Percentiles rank a stretch among this genome's conserved stretches.
phyloP scores from a whole-genome alignment of 345 rosid species.

The Adansonia digitata region DNA sequence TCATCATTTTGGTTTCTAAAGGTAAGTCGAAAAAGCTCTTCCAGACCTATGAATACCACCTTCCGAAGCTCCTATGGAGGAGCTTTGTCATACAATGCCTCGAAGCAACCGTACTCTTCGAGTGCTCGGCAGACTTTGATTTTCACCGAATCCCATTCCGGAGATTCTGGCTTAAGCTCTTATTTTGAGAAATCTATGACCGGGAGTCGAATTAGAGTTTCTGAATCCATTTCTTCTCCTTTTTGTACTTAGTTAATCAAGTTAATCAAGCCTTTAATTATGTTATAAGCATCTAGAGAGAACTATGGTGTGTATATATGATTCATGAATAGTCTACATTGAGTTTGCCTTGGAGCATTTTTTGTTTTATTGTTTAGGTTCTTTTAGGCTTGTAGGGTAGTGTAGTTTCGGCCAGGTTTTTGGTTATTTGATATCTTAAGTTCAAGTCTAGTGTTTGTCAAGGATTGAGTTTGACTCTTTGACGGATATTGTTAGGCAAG shows the following conservation, averaged over 20 bases:
- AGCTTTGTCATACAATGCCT: conserved; percentile 40
- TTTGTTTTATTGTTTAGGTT: not conserved
- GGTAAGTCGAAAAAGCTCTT: conserved; percentile 60
- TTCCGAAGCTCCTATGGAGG: conserved; percentile 37
- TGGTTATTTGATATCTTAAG: not conserved
- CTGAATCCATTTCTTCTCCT: conserved; percentile 37
- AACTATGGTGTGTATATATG: not conserved
- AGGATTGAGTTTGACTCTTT: not conserved
- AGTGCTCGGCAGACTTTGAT: conserved; percentile 38
- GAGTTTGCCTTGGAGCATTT: not conserved
- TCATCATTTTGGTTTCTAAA: conserved; percentile 38
- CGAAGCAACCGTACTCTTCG: conserved; percentile 61
- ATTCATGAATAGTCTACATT: not conserved
- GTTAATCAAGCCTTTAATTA: not conserved
- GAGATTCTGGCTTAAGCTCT: conserved; percentile 32
- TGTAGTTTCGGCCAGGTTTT: not conserved
- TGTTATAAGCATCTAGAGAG: not conserved
- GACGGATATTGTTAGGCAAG: not conserved
- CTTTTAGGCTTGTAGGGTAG: not conserved
- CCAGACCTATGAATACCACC: conserved; percentile 26
- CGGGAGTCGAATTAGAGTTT: conserved; percentile 28
- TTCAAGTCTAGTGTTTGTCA: not conserved
- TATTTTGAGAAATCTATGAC: conserved; percentile 39
- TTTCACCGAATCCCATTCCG: conserved; percentile 38
- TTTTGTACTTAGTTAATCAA: not conserved